These are phyloP conservation scores for Colletotrichum aenigma DNA, from an alignment of 2,329 filamentous ascomycete genomes.

Conservation along the genomic window DNA sequence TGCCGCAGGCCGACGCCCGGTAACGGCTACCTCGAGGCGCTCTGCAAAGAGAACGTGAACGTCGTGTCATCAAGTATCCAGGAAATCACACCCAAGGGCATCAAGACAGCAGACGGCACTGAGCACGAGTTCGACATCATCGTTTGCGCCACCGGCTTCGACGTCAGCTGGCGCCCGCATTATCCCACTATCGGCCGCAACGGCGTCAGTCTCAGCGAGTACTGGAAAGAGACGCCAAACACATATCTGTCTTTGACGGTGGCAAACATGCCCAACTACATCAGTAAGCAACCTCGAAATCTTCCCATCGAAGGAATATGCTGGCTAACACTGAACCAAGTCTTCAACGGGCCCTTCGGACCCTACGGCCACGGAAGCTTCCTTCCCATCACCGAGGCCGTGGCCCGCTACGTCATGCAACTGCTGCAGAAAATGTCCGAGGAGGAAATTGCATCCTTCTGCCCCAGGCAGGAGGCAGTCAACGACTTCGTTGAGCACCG, in stretches of 20 bases:
- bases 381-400: constrained; percentile 27
- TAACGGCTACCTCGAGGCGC: constrained; percentile 31
- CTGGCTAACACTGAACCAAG: not conserved
- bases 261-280: constrained; percentile 28
- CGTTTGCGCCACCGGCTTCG: constrained; percentile 38
- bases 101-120: constrained; percentile 29
- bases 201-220: constrained; percentile 20
- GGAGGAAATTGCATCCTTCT: constrained; percentile 27
- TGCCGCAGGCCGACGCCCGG: constrained; percentile 28
- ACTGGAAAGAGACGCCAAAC: constrained; percentile 24
- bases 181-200: constrained; percentile 26
- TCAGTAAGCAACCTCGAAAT: constrained; percentile 20
- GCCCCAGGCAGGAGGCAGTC: constrained; percentile 26
- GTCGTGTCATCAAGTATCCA: constrained; percentile 25
- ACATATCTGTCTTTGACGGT: constrained; percentile 25
- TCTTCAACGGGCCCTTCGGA: constrained; percentile 29
- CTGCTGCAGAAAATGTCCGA: constrained; percentile 30
- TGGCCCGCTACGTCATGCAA: constrained; percentile 32
- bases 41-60: constrained; percentile 27
- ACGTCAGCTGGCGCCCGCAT: constrained; percentile 24
- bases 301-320: not conserved
- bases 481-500: constrained; percentile 34
- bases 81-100: constrained; percentile 30
- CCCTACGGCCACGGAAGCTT: constrained; percentile 30
- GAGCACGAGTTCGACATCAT: constrained; percentile 34